phyloP scores from a whole-genome alignment of 192 early-diverging fungal species.

The Backusella mclennaniae region DNA sequence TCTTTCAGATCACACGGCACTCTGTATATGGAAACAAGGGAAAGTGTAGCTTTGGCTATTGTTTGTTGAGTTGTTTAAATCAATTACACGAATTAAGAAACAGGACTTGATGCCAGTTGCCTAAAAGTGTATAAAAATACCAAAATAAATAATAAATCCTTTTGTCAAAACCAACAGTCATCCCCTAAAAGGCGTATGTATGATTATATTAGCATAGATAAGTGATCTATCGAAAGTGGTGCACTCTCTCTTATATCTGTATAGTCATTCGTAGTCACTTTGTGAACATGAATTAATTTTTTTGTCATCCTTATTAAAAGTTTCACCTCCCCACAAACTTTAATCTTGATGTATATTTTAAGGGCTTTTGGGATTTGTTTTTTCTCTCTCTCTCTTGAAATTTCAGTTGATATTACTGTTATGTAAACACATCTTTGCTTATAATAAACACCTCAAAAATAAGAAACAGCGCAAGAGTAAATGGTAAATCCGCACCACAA shows the following conservation, averaged over 20 bases:
- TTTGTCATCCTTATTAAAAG: too few species aligned
- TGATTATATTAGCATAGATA: background rate
- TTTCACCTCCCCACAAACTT: background rate
- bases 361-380: background rate
- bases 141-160: background rate
- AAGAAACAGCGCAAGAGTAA: background rate
- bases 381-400: background rate
- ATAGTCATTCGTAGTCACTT: background rate
- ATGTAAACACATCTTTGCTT: background rate
- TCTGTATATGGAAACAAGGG: background rate
- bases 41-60: background rate
- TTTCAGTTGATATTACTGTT: background rate
- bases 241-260: background rate
- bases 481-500: background rate
- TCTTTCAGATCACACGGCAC: background rate
- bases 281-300: background rate
- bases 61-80: background rate
- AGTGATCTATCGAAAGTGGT: background rate
- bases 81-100: background rate
- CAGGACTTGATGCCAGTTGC: background rate
- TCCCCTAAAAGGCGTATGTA: background rate
- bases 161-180: background rate
- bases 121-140: background rate
- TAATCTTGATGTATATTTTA: background rate
- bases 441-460: background rate